Evolutionary conservation across 257 asterid species (phyloP), one percentile per base, ranked within the genome.

Genomic region (Primulina tabacum): DNA sequence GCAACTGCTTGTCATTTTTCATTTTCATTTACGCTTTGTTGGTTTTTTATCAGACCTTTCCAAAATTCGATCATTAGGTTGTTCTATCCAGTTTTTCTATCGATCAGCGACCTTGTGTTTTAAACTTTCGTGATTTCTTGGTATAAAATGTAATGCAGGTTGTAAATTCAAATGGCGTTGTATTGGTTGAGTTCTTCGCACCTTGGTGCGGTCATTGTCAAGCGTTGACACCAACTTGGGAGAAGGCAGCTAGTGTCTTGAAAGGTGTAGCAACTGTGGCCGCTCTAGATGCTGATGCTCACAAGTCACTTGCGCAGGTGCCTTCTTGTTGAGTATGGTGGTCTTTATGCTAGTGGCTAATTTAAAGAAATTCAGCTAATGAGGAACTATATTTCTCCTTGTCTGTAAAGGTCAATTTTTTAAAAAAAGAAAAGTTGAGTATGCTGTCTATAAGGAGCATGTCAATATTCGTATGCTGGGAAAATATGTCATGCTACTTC

Each of bases 121-220:
- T 73, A 64, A 64, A 53, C 65, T 59, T n/a, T 75, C 64, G 57
- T 12, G 8, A 14, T 43, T 67, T 68, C 32, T 12, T n/a, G 47
- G 35, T 24, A 60, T 52, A 47, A 58, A 58, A 32, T 77, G 61
- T 18, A 35, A 56, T 66, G 82, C 87, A 93, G 99, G 99, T 91
- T n/a, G 76, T 89, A 67, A 86, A 89, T 81, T 84, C 97, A 7
- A 89, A 94, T 70, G 83, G 97, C 28, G 84, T 94, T 69, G 97
- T 91, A 58, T 75, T 91, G 2, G 99, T 94, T 55, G 99, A 94
- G 82, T 91, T 94, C 74, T 94, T 81, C 24, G 99, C 99, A 0
- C 97, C 99, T 32, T 90, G 97, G 97, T 93, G 99, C 74, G 99
- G 99, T 35, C 99, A 93, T 78, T 93, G 97, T 74, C 64, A 93